Evolutionary conservation across 129 eudicot genomes (phyloP), one percentile per base, ranked within the genome.

Genomic region (Deinandra increscens): DNA sequence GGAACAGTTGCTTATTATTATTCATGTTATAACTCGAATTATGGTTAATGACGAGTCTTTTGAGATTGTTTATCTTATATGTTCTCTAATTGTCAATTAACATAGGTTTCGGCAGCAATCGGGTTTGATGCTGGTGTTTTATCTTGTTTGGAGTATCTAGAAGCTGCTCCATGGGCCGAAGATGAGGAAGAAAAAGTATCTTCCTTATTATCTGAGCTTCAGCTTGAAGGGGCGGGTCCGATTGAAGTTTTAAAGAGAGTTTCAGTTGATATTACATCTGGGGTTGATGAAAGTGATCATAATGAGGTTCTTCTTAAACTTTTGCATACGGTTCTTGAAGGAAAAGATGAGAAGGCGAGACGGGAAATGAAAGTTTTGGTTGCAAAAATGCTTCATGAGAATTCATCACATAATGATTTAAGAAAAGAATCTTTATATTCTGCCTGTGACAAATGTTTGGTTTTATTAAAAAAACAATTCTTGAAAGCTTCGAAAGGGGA

Each of bases 91-190:
- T 46, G 23, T 72, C n/a, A 44, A 9, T 68, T 61, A 13, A 62
- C 36, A 60, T 71, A 86, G 96, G 91, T 85, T 42, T 86, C 96
- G 37, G 87, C 92, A 7, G 95, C 95, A 51, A 89, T 92, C 19
- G 96, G 91, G 42, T 92, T 92, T 46, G 92, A 92, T 75, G 98
- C 95, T n/a, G 96, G 96, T 7, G 96, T 92, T 13, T 78, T 89
- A 61, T 89, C 96, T 4, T 92, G 98, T 75, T 87, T 92, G 85
- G 98, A 88, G 84, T 92, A 88, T 79, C 74, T 92, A 66, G 98
- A 92, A 79, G 98, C 96, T 29, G 98, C 96, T 36, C 98, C 98
- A 61, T 92, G 98, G 98, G 88, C 91, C 0, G 96, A 92, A 71
- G 96, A 89, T 39, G 98, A 89, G 45, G 98, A 92, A 82, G 95